phyloP scores from a whole-genome alignment of 257 asterid species.

The Hygrophila difformis region DNA sequence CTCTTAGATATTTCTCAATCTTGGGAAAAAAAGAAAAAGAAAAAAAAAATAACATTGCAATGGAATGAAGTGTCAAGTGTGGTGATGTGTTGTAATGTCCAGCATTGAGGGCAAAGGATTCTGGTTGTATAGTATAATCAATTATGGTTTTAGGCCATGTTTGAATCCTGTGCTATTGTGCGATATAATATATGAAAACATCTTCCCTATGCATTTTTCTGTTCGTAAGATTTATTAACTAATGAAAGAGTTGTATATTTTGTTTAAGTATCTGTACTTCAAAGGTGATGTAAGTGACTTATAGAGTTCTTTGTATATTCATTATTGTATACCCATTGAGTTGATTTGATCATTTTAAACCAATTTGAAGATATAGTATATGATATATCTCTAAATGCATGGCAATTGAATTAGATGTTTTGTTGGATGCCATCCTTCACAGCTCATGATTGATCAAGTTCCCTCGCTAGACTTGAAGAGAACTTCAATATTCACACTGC shows the following conservation, averaged over 20 bases:
- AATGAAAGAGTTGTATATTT: constrained; percentile 2
- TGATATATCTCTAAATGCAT: too few species aligned
- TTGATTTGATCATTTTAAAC: too few species aligned
- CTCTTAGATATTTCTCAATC: too few species aligned
- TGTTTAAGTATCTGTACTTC: neutral
- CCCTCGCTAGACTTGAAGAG: constrained; percentile 70
- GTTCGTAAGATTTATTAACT: neutral
- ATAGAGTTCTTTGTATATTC: too few species aligned
- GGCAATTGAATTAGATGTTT: too few species aligned
- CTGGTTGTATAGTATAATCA: neutral
- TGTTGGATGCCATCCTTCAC: constrained; percentile 20
- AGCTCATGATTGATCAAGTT: constrained; percentile 62
- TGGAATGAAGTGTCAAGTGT: too few species aligned
- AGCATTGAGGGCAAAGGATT: neutral
- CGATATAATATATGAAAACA: neutral
- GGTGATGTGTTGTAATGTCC: neutral
- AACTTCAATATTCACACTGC: constrained; percentile 51
- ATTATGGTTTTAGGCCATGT: neutral
- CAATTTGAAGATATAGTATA: too few species aligned
- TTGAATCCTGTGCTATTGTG: neutral
- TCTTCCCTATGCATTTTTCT: neutral
- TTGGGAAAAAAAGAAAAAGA: too few species aligned
- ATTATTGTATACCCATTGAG: too few species aligned
- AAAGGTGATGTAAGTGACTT: too few species aligned
- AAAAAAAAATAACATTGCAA: too few species aligned